Evolutionary conservation across 176 grass and related monocot species (phyloP).

Genomic region (Oryza meridionalis): DNA sequence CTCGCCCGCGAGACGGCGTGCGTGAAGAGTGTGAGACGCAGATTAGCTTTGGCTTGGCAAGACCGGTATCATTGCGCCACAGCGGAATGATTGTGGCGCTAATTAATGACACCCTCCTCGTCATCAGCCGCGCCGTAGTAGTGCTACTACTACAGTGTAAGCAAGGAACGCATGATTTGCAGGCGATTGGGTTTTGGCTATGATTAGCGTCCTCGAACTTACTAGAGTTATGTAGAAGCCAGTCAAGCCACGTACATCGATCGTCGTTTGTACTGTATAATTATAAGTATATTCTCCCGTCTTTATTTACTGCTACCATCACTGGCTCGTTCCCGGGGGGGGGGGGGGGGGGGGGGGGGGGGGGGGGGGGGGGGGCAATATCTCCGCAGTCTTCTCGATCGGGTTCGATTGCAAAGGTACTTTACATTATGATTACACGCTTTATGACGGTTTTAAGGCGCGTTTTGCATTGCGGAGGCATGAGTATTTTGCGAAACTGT

Average conservation of each 20-base stretch:
- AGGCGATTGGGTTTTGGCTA: not conserved
- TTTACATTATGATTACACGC: not conserved
- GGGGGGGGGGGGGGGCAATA: not conserved
- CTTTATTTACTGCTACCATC: not conserved
- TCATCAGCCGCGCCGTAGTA: not conserved
- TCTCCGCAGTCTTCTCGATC: not conserved
- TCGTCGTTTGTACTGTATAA: not conserved
- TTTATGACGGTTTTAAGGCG: not conserved
- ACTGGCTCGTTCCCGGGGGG: not conserved
- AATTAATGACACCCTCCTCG: slow-evolving; percentile 9
- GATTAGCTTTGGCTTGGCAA: no score
- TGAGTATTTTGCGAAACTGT: not conserved
- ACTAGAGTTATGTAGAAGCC: not conserved
- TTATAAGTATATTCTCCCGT: no score
- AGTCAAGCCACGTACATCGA: no score
- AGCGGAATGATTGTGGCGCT: slow-evolving; percentile 21
- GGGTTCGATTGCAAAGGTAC: not conserved
- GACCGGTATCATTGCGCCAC: not conserved
- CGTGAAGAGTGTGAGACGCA: not conserved
- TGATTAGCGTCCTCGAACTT: not conserved
- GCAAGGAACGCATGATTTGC: not conserved
- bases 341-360: no score
- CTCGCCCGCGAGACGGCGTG: not conserved
- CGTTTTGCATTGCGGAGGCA: not conserved
- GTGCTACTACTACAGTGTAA: not conserved